Evolutionary conservation across 1,139 yeast genomes (phyloP).

Genomic region (Magnusiomyces magnusii): DNA sequence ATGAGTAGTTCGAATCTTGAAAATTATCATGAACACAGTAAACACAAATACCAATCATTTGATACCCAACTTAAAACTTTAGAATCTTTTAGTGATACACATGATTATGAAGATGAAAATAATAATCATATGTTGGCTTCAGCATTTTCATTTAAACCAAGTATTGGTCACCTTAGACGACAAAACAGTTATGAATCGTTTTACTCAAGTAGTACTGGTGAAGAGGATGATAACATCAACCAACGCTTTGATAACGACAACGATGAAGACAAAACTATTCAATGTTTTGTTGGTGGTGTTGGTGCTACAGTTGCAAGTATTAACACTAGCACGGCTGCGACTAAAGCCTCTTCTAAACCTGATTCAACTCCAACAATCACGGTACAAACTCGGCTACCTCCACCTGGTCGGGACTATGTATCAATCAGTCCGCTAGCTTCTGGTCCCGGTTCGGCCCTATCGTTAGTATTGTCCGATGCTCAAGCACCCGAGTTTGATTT

Average conservation of each 20-base stretch:
- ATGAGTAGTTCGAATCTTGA: neutral
- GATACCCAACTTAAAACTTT: no score
- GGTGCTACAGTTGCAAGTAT: neutral
- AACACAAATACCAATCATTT: no score
- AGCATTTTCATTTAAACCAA: neutral
- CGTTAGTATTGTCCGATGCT: neutral
- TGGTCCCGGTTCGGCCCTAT: neutral
- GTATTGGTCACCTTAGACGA: neutral
- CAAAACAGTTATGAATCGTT: neutral
- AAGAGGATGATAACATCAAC: neutral
- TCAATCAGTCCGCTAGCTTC: neutral
- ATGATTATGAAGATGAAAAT: no score
- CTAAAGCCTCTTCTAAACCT: neutral
- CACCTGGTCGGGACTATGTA: neutral
- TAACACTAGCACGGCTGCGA: neutral
- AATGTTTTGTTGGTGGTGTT: neutral
- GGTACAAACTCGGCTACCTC: neutral
- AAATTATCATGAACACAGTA: neutral
- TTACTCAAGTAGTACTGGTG: neutral
- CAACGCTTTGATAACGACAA: no score
- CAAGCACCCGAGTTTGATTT: slow-evolving; percentile 2
- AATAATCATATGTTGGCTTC: neutral
- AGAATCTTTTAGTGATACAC: no score
- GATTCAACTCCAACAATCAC: neutral
- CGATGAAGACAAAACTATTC: neutral